Evolutionary conservation across 179 eudicot genomes (phyloP).

Genomic region (Nepenthes alata): DNA sequence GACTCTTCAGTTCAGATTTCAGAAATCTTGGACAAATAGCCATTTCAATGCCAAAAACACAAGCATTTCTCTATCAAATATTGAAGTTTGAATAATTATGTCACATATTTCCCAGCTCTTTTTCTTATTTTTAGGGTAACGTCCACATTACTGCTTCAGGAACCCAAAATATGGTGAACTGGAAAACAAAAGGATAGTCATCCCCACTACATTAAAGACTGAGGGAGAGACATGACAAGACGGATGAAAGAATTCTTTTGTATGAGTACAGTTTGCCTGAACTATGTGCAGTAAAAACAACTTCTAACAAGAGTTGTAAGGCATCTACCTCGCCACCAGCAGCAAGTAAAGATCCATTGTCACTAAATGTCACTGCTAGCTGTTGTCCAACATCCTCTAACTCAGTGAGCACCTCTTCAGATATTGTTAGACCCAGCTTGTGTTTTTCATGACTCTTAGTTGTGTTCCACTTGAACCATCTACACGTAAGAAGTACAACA

Average conservation of each 20-base stretch:
- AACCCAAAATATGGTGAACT: too few species aligned
- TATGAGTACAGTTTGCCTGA: not conserved
- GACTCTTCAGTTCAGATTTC: too few species aligned
- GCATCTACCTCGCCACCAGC: conserved; percentile 78
- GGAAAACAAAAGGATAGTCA: too few species aligned
- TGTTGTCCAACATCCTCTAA: conserved; percentile 79
- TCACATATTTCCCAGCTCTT: too few species aligned
- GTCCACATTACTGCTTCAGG: too few species aligned
- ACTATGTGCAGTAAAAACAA: not conserved
- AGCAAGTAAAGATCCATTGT: conserved; percentile 73
- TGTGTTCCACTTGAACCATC: conserved; percentile 74
- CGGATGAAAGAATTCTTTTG: not conserved
- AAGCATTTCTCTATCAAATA: too few species aligned
- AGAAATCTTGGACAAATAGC: too few species aligned
- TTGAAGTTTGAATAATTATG: too few species aligned
- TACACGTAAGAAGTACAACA: conserved; percentile 8
- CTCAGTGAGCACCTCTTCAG: conserved; percentile 46
- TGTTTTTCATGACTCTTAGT: conserved; percentile 14
- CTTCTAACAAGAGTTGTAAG: not conserved
- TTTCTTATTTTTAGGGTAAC: too few species aligned
- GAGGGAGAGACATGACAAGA: too few species aligned
- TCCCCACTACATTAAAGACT: too few species aligned
- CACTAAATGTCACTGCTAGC: conserved; percentile 53
- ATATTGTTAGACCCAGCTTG: conserved; percentile 31
- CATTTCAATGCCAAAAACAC: too few species aligned